A percentile compares a stretch with the other conserved stretches of the same genome.
Conservation (phyloP, 164 flowering plant species). For the Hamamelis virginiana region DNA sequence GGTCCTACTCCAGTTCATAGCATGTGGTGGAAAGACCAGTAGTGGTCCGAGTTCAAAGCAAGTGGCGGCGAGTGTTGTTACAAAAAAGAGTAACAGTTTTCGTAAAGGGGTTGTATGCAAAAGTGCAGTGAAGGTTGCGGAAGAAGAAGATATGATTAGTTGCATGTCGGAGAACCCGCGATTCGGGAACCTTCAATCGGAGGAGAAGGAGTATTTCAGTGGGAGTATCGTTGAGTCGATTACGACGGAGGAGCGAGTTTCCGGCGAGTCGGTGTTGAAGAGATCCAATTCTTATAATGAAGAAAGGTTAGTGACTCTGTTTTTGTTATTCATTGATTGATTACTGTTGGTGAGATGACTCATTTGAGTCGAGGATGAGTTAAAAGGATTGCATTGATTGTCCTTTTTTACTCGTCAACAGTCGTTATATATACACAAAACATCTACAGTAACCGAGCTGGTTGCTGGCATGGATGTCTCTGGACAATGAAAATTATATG, state of each 20-base stretch:
- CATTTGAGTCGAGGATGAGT: neutral
- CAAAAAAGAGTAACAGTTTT: constrained; percentile 28
- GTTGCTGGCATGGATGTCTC: too few relatives aligned
- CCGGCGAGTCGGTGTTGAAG: constrained; percentile 36
- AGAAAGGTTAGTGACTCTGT: constrained; percentile 46
- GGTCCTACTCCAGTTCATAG: constrained; percentile 62
- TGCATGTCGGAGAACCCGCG: constrained; percentile 88
- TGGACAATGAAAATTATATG: too few relatives aligned
- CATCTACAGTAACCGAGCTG: too few relatives aligned
- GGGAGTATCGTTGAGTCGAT: constrained; percentile 82
- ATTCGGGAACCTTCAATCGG: constrained; percentile 65
- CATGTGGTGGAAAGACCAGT: constrained; percentile 60
- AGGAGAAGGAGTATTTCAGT: constrained; percentile 89
- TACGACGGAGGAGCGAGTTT: constrained; percentile 31
- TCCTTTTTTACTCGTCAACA: neutral
- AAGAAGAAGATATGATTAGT: constrained; percentile 42
- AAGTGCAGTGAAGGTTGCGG: constrained; percentile 30
- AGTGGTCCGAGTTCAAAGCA: constrained; percentile 17
- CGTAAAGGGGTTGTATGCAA: constrained; percentile 46
- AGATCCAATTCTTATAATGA: constrained; percentile 72
- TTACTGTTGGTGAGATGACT: neutral
- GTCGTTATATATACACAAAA: too few relatives aligned
- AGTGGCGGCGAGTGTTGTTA: neutral
- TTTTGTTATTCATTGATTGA: neutral
- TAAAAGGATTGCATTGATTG: neutral